Percentiles rank a stretch among this genome's conserved stretches.
phyloP scores from a whole-genome alignment of 176 grass and related monocot genomes.

The Ampelocalamus luodianensis region DNA sequence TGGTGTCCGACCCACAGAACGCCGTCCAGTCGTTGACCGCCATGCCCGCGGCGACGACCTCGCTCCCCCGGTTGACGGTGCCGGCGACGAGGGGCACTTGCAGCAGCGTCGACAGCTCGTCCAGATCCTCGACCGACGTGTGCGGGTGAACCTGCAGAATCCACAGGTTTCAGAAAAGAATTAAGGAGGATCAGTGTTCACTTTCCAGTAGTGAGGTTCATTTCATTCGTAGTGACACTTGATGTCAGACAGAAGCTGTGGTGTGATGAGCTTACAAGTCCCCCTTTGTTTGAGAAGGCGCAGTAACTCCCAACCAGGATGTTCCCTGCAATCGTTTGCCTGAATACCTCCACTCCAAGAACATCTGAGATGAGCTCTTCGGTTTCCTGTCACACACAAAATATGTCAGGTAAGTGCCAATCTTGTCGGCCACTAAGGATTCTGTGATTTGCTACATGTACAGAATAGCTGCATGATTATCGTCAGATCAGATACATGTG shows the following conservation, averaged over 20 bases:
- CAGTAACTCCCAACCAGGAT: constrained; percentile 87
- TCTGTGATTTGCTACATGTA: background rate
- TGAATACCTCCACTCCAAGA: constrained; percentile 79
- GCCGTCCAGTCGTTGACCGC: constrained; percentile 81
- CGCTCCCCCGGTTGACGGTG: constrained; percentile 80
- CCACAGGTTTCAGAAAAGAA: background rate
- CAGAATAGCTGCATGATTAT: background rate
- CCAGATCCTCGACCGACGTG: constrained; percentile 88
- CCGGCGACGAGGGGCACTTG: constrained; percentile 86
- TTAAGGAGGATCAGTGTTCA: background rate
- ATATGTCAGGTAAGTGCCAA: background rate
- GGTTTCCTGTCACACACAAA: constrained; percentile 60
- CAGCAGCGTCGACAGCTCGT: constrained; percentile 89
- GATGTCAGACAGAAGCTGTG: background rate
- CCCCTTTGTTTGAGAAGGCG: constrained; percentile 80
- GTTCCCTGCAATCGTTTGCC: constrained; percentile 87
- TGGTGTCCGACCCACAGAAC: constrained; percentile 90
- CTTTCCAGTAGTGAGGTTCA: background rate
- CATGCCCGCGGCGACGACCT: constrained; percentile 71
- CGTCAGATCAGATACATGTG: background rate
- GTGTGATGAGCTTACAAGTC: constrained; percentile 54
- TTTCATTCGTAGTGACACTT: background rate
- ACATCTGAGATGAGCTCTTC: constrained; percentile 84
- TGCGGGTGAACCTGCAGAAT: constrained; percentile 73
- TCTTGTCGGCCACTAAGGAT: background rate